Percentiles rank a stretch among this genome's conserved stretches.
Conservation (phyloP, 2,329 filamentous ascomycete species). For the Aspergillus neotritici region DNA sequence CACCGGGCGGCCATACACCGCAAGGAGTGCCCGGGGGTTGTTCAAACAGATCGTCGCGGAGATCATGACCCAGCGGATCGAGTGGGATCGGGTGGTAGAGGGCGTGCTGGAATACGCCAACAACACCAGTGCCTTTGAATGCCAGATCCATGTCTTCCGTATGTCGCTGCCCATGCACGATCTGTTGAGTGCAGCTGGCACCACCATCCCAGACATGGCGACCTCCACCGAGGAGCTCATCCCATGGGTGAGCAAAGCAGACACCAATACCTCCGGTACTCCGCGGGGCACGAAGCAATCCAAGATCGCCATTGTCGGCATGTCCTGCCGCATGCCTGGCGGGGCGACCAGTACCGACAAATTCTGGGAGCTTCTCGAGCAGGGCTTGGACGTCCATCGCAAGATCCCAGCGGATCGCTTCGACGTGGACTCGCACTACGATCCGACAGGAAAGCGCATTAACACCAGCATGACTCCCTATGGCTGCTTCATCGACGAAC, state of each 20-base stretch:
- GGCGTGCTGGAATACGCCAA: constrained; percentile 17
- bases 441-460: constrained; percentile 61
- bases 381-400: constrained; percentile 63
- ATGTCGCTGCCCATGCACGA: constrained; percentile 23
- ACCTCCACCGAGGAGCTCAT: constrained; percentile 17
- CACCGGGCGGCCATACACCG: constrained; percentile 13
- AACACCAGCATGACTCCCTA: constrained; percentile 68
- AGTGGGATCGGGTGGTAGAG: constrained; percentile 16
- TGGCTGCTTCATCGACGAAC: constrained; percentile 66
- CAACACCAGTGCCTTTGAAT: too few species aligned
- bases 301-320: constrained; percentile 65
- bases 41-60: constrained; percentile 17
- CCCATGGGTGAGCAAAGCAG: constrained; percentile 12
- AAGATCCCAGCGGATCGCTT: constrained; percentile 62
- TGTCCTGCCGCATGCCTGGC: constrained; percentile 67
- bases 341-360: constrained; percentile 56
- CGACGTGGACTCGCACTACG: constrained; percentile 60
- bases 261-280: not conserved
- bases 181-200: constrained; percentile 16
- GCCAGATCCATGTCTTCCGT: constrained; percentile 23
- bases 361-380: constrained; percentile 64
- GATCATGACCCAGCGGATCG: constrained; percentile 16
- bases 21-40: constrained; percentile 9
- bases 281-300: constrained; percentile 2
- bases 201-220: not conserved